Base-by-base conservation (phyloP, 1,284 basidiomycete species). In the Neonothopanus nambi region DNA sequence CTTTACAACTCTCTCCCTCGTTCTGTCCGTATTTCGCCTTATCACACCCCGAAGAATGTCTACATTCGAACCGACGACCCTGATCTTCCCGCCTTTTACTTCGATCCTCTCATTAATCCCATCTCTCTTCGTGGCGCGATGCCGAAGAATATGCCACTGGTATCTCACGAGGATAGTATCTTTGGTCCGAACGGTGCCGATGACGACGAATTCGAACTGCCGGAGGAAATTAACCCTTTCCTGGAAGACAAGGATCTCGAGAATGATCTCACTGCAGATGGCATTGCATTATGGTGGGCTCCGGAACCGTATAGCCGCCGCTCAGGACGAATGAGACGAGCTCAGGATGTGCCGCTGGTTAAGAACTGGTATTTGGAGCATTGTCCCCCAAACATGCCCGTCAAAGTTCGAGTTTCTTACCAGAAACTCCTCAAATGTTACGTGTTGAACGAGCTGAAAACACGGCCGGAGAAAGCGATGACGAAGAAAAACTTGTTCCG, bases 21-120 rank as follows among this genome's bases (percentile, higher is more conserved):
- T 38, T 93, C 95, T 18, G 95, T 99, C 51, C 89, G 85, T 53
- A 91, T 99, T 54, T 91, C 92, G 17, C 81, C 87, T 5, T 99
- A 99, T 70, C 97, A 99, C 69, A 82, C 83, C 45, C 93, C 95
- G 17, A 98, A 98, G 79, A 98, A 93, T 63, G 93, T 99, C 54
- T 99, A 97, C 73, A 98, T 99, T 69, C 93, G 95, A 56, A 98
- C 96, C 20, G 97, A 99, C 61, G 96, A 99, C 67, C 97, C 97
- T 33, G 95, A 99, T 72, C 80, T 99, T 20, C 97, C 97, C n/a
- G 94, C 97, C 0, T 99, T 99, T 78, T 99, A 98, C 76, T 99
- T 97, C 66, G 97, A 99, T 70, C 96, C 97, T 0, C 84, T 98
- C 58, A 96, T 99, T 72, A 98, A 98, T 68, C 95, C 94, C 11